Base-by-base conservation (phyloP, 2,329 filamentous ascomycete species). In the Coniochaeta prunicola region DNA sequence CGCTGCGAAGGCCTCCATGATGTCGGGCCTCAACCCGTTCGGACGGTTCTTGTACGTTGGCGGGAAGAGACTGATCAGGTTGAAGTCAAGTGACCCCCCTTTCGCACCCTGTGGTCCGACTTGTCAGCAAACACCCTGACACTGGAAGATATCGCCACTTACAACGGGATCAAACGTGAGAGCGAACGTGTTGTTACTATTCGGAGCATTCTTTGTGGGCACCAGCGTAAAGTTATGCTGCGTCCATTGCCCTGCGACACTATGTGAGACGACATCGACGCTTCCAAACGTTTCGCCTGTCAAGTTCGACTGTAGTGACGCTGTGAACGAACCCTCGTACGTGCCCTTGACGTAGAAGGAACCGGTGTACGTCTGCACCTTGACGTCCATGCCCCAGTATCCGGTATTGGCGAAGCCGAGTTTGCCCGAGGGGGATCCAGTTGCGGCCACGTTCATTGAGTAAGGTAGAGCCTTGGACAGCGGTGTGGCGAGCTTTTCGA, bases 61-160 rank as follows among this genome's bases (percentile, higher is more conserved):
- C 2, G 82, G 83, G 70, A 86, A 86, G 15, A 86, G 65, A 59
- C 80, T 83, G 66, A 86, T 80, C 21, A 86, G 66, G 64, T 82
- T 81, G 59, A 86, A 84, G 66, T 84, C 77, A 1, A 85, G 70
- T 3, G 75, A 76, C 4, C 72, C 73, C 4, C 71, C 70, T 24
- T 68, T 62, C 21, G 70, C 70, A 7, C 71, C 73, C 67, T 77
- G 59, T 4, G 3, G 1, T n/a, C 1, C 4, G 1, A n/a, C 33
- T 17, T 4, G 26, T 60, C 26, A 61, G 56, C 13, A 28, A 12
- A 38, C 19, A 2, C 17, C 3, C 8, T 34, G 19, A 31, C 24
- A 13, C 40, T 61, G 15, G 62, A 57, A 5, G 8, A 59, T 45
- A n/a, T 62, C 63, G 59, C 21, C 7, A 53, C 67, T 48, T 63